A percentile compares a stretch with the other conserved stretches of the same genome.
Evolutionary conservation across 164 flowering plant genomes (phyloP).

Genomic region (Kalanchoe fedtschenkoi): DNA sequence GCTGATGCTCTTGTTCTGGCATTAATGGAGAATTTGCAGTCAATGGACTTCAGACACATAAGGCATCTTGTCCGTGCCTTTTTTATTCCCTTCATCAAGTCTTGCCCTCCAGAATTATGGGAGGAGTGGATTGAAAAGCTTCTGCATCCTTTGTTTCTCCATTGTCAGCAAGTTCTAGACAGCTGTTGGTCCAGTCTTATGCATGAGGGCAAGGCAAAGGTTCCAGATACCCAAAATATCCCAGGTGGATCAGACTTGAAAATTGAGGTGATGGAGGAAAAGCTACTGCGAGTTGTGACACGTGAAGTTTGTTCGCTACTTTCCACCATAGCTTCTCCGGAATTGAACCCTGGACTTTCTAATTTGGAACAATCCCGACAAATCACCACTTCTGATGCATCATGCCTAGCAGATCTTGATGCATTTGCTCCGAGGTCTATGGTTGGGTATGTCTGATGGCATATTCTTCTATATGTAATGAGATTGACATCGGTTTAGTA

Average conservation of each 20-base stretch:
- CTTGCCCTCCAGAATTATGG: constrained; percentile 75
- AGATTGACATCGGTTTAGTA: neutral
- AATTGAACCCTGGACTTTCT: constrained; percentile 62
- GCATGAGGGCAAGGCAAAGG: constrained; percentile 80
- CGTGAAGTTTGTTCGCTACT: constrained; percentile 78
- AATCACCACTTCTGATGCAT: constrained; percentile 34
- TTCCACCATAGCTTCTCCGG: constrained; percentile 62
- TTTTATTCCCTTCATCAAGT: constrained; percentile 57
- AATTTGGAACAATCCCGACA: constrained; percentile 65
- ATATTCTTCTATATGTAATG: neutral
- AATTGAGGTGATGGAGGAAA: constrained; percentile 95
- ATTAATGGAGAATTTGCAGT: constrained; percentile 71
- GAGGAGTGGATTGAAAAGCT: constrained; percentile 67
- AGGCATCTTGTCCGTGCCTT: constrained; percentile 74
- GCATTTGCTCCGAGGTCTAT: constrained; percentile 54
- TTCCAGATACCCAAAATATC: constrained; percentile 60
- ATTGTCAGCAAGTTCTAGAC: constrained; percentile 58
- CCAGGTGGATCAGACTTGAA: constrained; percentile 55
- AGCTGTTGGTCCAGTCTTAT: constrained; percentile 80
- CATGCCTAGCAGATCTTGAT: constrained; percentile 55
- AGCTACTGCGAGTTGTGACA: constrained; percentile 74
- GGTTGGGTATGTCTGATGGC: constrained; percentile 50
- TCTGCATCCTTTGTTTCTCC: constrained; percentile 60
- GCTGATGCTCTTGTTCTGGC: constrained; percentile 40
- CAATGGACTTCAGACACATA: constrained; percentile 92